phyloP scores from a whole-genome alignment of 2,329 filamentous ascomycete species.

The Meredithiella fracta region DNA sequence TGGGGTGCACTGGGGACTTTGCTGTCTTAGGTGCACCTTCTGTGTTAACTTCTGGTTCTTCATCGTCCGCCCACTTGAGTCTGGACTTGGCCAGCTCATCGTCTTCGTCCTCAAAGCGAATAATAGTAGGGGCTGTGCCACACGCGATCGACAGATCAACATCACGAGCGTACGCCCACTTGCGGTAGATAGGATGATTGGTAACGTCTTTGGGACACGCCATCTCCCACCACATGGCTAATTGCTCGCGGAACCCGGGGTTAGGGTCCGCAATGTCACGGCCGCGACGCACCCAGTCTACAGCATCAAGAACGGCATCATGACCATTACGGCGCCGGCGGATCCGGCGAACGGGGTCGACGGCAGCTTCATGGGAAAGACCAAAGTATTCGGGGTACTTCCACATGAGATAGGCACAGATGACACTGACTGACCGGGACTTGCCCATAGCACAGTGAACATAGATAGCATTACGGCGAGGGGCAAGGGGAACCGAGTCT shows the following conservation, averaged over 20 bases:
- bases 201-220: constrained; percentile 52
- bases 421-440: constrained; percentile 72
- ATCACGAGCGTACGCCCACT: constrained; percentile 43
- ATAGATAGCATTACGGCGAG: constrained; percentile 27
- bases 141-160: constrained; percentile 45
- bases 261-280: constrained; percentile 79
- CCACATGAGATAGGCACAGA: constrained; percentile 72
- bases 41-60: constrained; percentile 15
- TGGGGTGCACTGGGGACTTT: constrained; percentile 14
- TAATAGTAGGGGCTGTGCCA: constrained; percentile 63
- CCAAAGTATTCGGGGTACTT: constrained; percentile 40
- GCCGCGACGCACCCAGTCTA: constrained; percentile 51
- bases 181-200: constrained; percentile 60
- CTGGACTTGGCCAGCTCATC: constrained; percentile 22
- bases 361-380: constrained; percentile 27
- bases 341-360: constrained; percentile 22
- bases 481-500: neutral
- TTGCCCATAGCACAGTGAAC: constrained; percentile 84
- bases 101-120: constrained; percentile 63
- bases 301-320: constrained; percentile 30
- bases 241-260: constrained; percentile 74
- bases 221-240: constrained; percentile 79
- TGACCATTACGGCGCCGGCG: constrained; percentile 15
- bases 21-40: constrained; percentile 13
- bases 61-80: constrained; percentile 16